phyloP scores from a whole-genome alignment of 345 rosid genomes.

The Salix purpurea region DNA sequence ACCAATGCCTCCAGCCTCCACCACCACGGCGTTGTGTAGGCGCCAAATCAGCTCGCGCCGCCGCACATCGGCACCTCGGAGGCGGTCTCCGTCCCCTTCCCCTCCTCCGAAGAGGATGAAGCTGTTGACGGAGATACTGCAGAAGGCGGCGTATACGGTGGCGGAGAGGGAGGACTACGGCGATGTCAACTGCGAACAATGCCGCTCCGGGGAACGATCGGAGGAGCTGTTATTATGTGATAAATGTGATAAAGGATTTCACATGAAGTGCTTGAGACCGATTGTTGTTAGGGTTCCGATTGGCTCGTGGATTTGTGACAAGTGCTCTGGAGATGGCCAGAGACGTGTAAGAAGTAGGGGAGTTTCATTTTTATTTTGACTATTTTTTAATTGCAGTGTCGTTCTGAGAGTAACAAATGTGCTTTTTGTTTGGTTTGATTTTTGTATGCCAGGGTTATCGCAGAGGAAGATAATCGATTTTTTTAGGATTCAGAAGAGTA shows the following conservation, averaged over 20 bases:
- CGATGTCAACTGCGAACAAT: slow-evolving; percentile 59
- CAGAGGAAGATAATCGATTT: slow-evolving; percentile 82
- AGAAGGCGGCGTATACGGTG: slow-evolving; percentile 41
- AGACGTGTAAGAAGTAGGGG: slow-evolving; percentile 80
- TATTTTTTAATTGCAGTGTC: neutral
- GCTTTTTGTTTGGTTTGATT: slow-evolving; percentile 13
- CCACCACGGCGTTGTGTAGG: slow-evolving; percentile 31
- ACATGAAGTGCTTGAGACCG: slow-evolving; percentile 83
- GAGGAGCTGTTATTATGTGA: slow-evolving; percentile 80
- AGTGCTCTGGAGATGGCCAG: slow-evolving; percentile 52
- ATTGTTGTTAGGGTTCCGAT: slow-evolving; percentile 73
- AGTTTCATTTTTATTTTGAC: neutral
- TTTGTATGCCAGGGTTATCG: slow-evolving; percentile 49
- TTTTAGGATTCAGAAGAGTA: slow-evolving; percentile 62
- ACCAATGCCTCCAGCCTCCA: slow-evolving; percentile 34
- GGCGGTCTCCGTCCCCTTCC: slow-evolving; percentile 35
- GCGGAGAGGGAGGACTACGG: slow-evolving; percentile 42
- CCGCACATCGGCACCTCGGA: slow-evolving; percentile 43
- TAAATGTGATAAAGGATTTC: slow-evolving; percentile 82
- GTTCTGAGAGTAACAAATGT: neutral
- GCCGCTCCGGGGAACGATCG: slow-evolving; percentile 59
- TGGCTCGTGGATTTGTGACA: slow-evolving; percentile 74
- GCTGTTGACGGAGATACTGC: slow-evolving; percentile 52
- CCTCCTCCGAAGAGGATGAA: slow-evolving; percentile 52
- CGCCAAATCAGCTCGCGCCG: slow-evolving; percentile 35